Evolutionary conservation across 2,329 filamentous ascomycete species (phyloP).

Genomic region (Exophiala spinifera): DNA sequence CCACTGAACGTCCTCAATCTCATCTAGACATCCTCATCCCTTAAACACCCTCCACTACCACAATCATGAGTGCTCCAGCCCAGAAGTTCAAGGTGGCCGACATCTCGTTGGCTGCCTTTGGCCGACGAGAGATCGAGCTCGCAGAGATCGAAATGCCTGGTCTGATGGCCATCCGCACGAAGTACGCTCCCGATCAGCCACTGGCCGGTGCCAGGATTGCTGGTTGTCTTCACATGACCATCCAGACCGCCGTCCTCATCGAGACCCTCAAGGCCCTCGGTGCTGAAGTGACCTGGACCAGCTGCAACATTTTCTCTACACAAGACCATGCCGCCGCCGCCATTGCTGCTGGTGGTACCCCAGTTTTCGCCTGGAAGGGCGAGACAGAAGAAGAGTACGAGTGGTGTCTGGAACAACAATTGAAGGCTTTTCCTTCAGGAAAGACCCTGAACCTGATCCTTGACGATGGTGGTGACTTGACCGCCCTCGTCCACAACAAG

Average conservation of each 20-base stretch:
- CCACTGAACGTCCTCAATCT: not conserved
- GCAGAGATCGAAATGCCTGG: slow-evolving; percentile 96
- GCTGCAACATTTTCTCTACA: slow-evolving; percentile 99
- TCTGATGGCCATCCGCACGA: slow-evolving; percentile 89
- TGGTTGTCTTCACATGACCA: slow-evolving; percentile 99
- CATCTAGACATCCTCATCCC: not conserved
- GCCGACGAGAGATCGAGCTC: slow-evolving; percentile 97
- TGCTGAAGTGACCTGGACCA: slow-evolving; percentile 98
- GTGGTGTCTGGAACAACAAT: slow-evolving; percentile 99
- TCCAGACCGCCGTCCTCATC: slow-evolving; percentile 98
- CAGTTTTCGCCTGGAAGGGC: slow-evolving; percentile 80
- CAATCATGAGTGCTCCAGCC: slow-evolving; percentile 68
- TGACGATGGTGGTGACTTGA: slow-evolving; percentile 96
- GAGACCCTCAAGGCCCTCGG: slow-evolving; percentile 93
- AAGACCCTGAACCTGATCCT: slow-evolving; percentile 98
- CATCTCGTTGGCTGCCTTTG: slow-evolving; percentile 95
- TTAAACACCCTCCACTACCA: not conserved
- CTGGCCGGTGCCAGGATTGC: slow-evolving; percentile 93
- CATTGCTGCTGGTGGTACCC: slow-evolving; percentile 88
- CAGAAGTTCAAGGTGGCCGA: slow-evolving; percentile 98
- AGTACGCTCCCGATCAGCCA: slow-evolving; percentile 91
- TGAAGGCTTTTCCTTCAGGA: slow-evolving; percentile 92
- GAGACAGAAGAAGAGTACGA: slow-evolving; percentile 99
- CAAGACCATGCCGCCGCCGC: slow-evolving; percentile 98
- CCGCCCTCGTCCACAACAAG: slow-evolving; percentile 92